A percentile compares a stretch with the other conserved stretches of the same genome.
Evolutionary conservation across 768 basidiomycete species (phyloP).

Genomic region (Candolleomyces efflorescens): DNA sequence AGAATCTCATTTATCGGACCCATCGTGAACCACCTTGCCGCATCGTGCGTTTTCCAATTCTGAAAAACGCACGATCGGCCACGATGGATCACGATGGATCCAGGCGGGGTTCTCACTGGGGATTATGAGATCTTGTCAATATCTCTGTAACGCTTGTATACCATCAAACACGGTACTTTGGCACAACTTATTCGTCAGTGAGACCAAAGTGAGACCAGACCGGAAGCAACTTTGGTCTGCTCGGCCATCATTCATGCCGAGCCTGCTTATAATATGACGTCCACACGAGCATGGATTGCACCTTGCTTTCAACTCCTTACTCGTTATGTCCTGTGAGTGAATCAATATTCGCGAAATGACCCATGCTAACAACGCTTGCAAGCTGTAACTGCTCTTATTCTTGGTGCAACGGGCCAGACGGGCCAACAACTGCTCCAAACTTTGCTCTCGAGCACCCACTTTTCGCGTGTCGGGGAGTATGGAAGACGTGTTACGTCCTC

Average conservation of each 20-base stretch:
- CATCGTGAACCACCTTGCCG: not conserved
- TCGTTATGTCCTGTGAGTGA: not conserved
- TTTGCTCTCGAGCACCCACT: constrained; percentile 53
- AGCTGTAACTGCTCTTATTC: constrained; percentile 54
- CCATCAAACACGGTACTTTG: too few species aligned
- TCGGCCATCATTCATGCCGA: too few species aligned
- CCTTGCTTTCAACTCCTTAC: too few species aligned
- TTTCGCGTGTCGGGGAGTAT: constrained; percentile 61
- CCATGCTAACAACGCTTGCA: constrained; percentile 11
- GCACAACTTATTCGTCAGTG: too few species aligned
- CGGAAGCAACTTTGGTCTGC: too few species aligned
- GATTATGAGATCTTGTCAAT: too few species aligned
- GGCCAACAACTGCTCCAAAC: constrained; percentile 59
- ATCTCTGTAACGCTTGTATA: too few species aligned
- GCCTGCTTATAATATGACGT: too few species aligned
- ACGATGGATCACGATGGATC: not conserved
- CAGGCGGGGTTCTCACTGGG: too few species aligned
- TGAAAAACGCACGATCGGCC: not conserved
- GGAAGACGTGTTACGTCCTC: constrained; percentile 57
- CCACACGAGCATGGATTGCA: too few species aligned
- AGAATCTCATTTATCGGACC: not conserved
- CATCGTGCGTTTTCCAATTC: not conserved
- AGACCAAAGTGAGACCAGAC: too few species aligned
- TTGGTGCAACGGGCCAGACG: constrained; percentile 72
- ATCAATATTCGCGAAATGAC: not conserved